phyloP scores from a whole-genome alignment of 306 rosid species.

The Ceratonia siliqua region DNA sequence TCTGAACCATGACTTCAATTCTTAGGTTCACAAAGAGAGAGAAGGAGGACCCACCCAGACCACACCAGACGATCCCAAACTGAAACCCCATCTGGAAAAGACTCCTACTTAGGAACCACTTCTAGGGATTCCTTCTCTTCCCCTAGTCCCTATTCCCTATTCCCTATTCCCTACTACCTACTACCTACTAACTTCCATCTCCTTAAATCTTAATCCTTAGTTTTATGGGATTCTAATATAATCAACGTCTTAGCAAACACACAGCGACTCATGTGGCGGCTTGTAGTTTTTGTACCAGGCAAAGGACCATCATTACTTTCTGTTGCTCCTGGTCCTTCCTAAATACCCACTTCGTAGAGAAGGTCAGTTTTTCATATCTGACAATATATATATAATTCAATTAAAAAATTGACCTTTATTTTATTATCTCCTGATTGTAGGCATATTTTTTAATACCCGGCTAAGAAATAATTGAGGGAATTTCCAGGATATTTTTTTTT shows the following conservation, averaged over 20 bases:
- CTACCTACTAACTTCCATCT: too few species aligned
- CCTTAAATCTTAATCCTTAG: too few species aligned
- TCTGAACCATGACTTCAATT: neutral
- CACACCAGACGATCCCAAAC: too few species aligned
- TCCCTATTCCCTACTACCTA: too few species aligned
- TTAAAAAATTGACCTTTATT: conserved; percentile 14
- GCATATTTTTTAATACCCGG: conserved; percentile 26
- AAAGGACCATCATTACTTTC: conserved; percentile 51
- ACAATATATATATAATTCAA: conserved; percentile 27
- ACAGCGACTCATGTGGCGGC: conserved; percentile 58
- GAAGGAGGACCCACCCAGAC: conserved; percentile 20
- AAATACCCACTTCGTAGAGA: conserved; percentile 21
- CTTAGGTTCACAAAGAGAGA: neutral
- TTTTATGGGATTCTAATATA: neutral
- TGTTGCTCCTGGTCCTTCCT: conserved; percentile 38
- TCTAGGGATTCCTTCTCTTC: too few species aligned
- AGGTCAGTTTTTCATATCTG: conserved; percentile 14
- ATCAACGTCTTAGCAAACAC: conserved; percentile 24
- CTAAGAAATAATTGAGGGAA: conserved; percentile 68
- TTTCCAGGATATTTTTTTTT: conserved; percentile 30
- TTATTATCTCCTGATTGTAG: neutral
- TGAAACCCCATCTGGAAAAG: conserved; percentile 53
- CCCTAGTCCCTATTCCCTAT: too few species aligned
- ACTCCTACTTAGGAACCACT: conserved; percentile 58
- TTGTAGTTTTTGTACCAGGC: conserved; percentile 47